phyloP scores from a whole-genome alignment of 1,139 yeast genomes.

The Candida gigantensis region DNA sequence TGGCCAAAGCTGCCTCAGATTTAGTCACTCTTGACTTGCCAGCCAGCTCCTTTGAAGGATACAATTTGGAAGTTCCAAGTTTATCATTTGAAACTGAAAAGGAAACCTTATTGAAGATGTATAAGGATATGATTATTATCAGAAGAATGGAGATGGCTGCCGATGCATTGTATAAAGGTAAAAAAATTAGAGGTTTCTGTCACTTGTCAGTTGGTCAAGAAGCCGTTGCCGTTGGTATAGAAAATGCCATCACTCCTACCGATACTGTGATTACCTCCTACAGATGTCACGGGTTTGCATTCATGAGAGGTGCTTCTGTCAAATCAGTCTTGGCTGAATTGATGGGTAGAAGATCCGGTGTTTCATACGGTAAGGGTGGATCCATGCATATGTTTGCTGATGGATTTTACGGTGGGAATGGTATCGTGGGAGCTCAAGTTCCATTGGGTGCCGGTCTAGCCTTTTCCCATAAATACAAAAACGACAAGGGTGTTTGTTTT shows the following conservation, averaged over 20 bases:
- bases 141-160: conserved; percentile 99
- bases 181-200: conserved; percentile 98
- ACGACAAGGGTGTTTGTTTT: conserved; percentile 79
- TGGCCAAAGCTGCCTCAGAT: conserved; percentile 37
- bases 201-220: conserved; percentile 99
- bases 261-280: conserved; percentile 95
- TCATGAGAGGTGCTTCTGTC: conserved; percentile 92
- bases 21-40: conserved; percentile 64
- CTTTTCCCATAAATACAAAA: conserved; percentile 92
- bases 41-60: conserved; percentile 80
- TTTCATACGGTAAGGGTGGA: conserved; percentile 97
- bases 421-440: conserved; percentile 99
- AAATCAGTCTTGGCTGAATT: conserved; percentile 90
- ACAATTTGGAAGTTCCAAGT: conserved; percentile 74
- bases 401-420: conserved; percentile 98
- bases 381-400: conserved; percentile 98
- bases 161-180: conserved; percentile 96
- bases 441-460: conserved; percentile 98
- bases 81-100: conserved; percentile 77
- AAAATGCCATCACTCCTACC: conserved; percentile 80
- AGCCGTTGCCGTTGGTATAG: conserved; percentile 98
- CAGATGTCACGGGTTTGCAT: conserved; percentile 98
- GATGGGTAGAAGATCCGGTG: conserved; percentile 96
- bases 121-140: conserved; percentile 90
- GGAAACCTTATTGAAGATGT: conserved; percentile 82